Evolutionary conservation across 1,284 basidiomycete species (phyloP).

Genomic region (Puccinia hordei): DNA sequence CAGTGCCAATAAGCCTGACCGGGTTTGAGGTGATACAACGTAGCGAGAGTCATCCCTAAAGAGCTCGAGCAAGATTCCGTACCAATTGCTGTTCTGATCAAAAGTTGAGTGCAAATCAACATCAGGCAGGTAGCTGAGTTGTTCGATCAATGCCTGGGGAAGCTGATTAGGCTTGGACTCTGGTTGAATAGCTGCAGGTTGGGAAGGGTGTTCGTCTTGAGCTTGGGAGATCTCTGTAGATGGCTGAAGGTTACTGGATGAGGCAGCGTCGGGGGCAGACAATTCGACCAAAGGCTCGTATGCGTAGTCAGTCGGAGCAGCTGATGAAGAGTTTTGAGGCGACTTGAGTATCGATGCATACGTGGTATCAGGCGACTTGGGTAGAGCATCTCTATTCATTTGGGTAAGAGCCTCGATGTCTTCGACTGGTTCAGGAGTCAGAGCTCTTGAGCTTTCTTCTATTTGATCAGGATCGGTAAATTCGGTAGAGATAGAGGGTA

Average conservation of each 20-base stretch:
- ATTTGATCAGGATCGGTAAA: neutral
- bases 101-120: slow-evolving; percentile 2
- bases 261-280: neutral
- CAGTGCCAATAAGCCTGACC: neutral
- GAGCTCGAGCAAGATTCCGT: slow-evolving; percentile 15
- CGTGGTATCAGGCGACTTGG: neutral
- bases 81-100: slow-evolving; percentile 13
- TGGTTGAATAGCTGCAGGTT: neutral
- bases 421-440: neutral
- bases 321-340: neutral
- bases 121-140: neutral
- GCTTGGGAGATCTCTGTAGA: neutral
- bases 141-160: neutral
- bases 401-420: neutral
- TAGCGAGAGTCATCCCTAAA: slow-evolving; percentile 28
- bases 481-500: neutral
- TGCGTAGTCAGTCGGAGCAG: neutral
- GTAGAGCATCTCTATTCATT: neutral
- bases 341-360: neutral
- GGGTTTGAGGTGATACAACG: slow-evolving; percentile 11
- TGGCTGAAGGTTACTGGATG: neutral
- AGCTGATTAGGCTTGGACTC: neutral
- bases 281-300: neutral
- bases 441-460: neutral
- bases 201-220: neutral